Evolutionary conservation across 2,329 filamentous ascomycete genomes (phyloP).

Genomic region (Xylaria arbuscula): DNA sequence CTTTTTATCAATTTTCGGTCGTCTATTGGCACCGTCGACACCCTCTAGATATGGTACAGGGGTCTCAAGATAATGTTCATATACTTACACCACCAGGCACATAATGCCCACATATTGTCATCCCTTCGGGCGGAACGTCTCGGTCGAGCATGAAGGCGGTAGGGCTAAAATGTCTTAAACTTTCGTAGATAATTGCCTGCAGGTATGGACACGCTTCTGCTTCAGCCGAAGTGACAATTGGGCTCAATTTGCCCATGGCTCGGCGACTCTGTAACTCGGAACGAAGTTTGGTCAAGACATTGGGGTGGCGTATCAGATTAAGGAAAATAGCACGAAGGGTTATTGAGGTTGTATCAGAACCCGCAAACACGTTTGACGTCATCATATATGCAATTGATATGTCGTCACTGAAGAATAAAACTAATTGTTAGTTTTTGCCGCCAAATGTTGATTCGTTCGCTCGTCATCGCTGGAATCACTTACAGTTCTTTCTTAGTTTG

Average conservation of each 20-base stretch:
- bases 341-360: conserved; percentile 37
- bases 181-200: conserved; percentile 35
- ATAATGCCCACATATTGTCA: conserved; percentile 32
- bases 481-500: conserved; percentile 27
- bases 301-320: conserved; percentile 27
- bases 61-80: background rate
- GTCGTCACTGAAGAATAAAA: conserved; percentile 20
- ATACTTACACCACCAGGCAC: conserved; percentile 35
- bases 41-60: background rate
- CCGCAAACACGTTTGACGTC: conserved; percentile 38
- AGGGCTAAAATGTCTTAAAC: conserved; percentile 22
- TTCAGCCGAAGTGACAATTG: conserved; percentile 21
- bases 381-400: conserved; percentile 36
- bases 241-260: conserved; percentile 8
- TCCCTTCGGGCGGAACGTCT: conserved; percentile 31
- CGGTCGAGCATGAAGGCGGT: conserved; percentile 25
- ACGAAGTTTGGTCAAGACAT: conserved; percentile 17
- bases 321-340: conserved; percentile 34
- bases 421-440: background rate
- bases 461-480: background rate
- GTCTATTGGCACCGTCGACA: background rate
- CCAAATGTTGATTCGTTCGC: background rate
- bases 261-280: conserved; percentile 24
- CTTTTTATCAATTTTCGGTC: conserved; percentile 3
- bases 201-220: conserved; percentile 26